Evolutionary conservation across 2,329 filamentous ascomycete species (phyloP), one percentile per base, ranked within the genome.

Genomic region (Coniochaeta sp.): DNA sequence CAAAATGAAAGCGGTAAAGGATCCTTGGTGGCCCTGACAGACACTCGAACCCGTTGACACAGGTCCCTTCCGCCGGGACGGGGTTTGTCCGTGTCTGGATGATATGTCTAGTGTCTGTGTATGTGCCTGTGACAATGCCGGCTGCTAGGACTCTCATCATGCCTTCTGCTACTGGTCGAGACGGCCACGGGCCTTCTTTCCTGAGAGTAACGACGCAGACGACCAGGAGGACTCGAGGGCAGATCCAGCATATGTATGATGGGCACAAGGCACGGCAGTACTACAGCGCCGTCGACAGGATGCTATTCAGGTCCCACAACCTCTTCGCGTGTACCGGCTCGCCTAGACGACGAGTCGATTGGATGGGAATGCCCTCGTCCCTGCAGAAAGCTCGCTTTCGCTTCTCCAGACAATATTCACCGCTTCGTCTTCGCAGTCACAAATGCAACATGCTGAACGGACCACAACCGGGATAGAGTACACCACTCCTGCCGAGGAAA

Each of bases 281-380:
- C 54, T 38, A 36, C 30, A 38, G 54, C 30, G 10, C 54, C 28
- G 30, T 56, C 54, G 38, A 34, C 19, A 12, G 9, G 54, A 56
- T 38, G 54, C 14, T 30, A 22, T 7, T 38, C 34, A 38, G n/a
- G 54, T 56, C 54, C 30, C 30, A 56, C 54, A 38, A 38, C 54
- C 34, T 56, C 32, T 24, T 56, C 54, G 30, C 17, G 54, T 56
- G 54, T 56, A 56, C 54, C 30, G 17, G 54, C 24, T 56, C 54
- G 54, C 54, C 54, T 56, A 56, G 54, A 24, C 12, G 9, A 36
- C 22, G 30, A 22, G 34, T 22, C 54, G 4, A 56, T 56, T 56
- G 54, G 54, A 38, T 12, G 30, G 34, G 14, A 7, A 36, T 26
- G 19, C 14, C 54, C n/a, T 56, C 54, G 34, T 56, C 30, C 54